phyloP scores from a whole-genome alignment of 345 rosid genomes.

The Citrus sp. region DNA sequence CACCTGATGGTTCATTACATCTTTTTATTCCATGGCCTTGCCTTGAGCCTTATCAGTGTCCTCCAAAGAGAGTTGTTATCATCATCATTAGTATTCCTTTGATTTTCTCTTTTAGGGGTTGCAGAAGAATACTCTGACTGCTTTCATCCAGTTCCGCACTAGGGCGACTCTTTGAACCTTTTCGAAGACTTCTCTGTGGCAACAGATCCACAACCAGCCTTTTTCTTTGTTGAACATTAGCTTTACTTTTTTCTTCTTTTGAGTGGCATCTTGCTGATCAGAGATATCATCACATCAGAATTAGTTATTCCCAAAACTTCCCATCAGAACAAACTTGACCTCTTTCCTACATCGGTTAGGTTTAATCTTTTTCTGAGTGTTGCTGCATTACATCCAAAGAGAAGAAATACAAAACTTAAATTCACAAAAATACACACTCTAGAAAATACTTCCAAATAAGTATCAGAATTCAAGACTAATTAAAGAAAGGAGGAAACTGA shows the following conservation, averaged over 20 bases:
- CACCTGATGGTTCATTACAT: background rate
- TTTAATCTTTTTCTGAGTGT: conserved; percentile 19
- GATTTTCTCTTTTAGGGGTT: background rate
- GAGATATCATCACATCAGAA: conserved; percentile 8
- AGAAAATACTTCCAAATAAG: background rate
- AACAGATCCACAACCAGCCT: background rate
- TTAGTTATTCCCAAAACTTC: conserved; percentile 6
- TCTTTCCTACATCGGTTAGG: conserved; percentile 7
- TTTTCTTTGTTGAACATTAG: conserved; percentile 5
- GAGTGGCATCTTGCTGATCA: background rate
- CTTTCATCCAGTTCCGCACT: conserved; percentile 5
- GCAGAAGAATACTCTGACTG: conserved; percentile 3
- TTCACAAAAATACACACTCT: background rate
- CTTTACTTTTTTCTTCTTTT: conserved; percentile 4
- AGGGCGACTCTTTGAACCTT: background rate
- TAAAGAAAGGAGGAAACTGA: background rate
- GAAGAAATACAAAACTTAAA: background rate
- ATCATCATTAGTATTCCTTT: background rate
- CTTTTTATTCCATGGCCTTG: conserved; percentile 2
- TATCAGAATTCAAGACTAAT: background rate
- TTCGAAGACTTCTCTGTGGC: background rate
- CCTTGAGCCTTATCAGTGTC: background rate
- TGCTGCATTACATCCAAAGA: conserved; percentile 20
- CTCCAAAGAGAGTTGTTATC: background rate
- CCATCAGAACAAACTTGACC: conserved; percentile 7